Evolutionary conservation across 345 rosid species (phyloP).

Genomic region (Eucalyptus polybractea): DNA sequence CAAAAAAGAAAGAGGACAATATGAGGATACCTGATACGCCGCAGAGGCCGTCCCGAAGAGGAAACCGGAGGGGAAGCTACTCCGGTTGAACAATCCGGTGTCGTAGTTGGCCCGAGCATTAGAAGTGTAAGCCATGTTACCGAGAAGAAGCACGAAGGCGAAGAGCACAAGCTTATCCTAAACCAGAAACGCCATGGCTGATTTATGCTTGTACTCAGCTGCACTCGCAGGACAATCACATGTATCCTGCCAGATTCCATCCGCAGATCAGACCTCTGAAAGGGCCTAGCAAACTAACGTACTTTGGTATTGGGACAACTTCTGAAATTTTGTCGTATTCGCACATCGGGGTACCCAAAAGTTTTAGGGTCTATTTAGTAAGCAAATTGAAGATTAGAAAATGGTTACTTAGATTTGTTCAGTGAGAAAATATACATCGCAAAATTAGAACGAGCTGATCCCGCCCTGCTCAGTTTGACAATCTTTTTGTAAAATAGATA

Average conservation of each 20-base stretch:
- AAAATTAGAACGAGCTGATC: not conserved
- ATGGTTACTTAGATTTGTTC: not conserved
- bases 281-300: no score
- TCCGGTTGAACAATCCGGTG: not conserved
- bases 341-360: no score
- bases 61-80: slow-evolving; percentile 9
- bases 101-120: not conserved
- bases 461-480: not conserved
- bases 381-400: no score
- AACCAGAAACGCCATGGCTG: not conserved
- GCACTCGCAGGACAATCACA: no score
- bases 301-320: no score
- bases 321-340: not conserved
- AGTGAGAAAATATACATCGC: not conserved
- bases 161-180: not conserved
- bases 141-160: not conserved
- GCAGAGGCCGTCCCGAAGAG: slow-evolving; percentile 12
- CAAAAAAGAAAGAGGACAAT: not conserved
- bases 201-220: not conserved
- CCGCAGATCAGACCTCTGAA: no score
- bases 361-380: no score
- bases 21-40: slow-evolving; percentile 6
- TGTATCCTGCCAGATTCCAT: no score
- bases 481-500: not conserved
- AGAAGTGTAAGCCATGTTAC: not conserved